phyloP scores from a whole-genome alignment of 1,284 basidiomycete species.

The Malassezia brasiliensis region DNA sequence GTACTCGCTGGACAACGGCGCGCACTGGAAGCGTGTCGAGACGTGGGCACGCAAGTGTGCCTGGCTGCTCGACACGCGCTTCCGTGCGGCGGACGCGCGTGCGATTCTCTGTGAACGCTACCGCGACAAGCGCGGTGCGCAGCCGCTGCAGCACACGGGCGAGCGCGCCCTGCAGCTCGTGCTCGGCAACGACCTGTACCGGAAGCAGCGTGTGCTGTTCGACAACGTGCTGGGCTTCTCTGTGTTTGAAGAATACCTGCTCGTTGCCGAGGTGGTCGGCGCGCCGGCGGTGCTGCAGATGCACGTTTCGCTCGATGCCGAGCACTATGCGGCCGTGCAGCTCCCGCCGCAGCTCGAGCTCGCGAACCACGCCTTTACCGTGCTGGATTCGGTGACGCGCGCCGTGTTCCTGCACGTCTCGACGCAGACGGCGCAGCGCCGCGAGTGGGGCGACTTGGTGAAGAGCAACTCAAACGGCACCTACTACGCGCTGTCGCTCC shows the following conservation, averaged over 20 bases:
- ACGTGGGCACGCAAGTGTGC: slow-evolving; percentile 79
- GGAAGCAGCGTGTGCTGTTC: slow-evolving; percentile 64
- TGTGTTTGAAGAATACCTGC: slow-evolving; percentile 87
- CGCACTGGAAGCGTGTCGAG: slow-evolving; percentile 67
- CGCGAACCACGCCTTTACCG: slow-evolving; percentile 80
- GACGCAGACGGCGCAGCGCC: slow-evolving; percentile 63
- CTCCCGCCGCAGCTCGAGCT: slow-evolving; percentile 85
- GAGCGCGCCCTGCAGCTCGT: slow-evolving; percentile 62
- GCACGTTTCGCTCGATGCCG: slow-evolving; percentile 82
- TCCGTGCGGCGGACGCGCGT: slow-evolving; percentile 67
- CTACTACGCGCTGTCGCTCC: slow-evolving; percentile 76
- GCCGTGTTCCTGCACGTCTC: slow-evolving; percentile 93
- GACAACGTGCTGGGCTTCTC: slow-evolving; percentile 83
- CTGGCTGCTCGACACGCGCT: slow-evolving; percentile 70
- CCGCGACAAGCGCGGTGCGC: slow-evolving; percentile 68
- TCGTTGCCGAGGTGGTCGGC: slow-evolving; percentile 70
- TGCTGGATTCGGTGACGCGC: slow-evolving; percentile 85
- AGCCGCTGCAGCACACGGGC: slow-evolving; percentile 50
- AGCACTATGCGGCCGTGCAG: slow-evolving; percentile 68
- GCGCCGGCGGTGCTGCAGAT: slow-evolving; percentile 49
- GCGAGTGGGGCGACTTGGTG: slow-evolving; percentile 81
- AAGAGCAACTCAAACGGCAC: slow-evolving; percentile 96
- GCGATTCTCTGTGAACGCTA: slow-evolving; percentile 90
- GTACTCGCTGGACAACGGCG: slow-evolving; percentile 55
- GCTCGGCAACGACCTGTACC: slow-evolving; percentile 68